Evolutionary conservation across 2,329 filamentous ascomycete species (phyloP), one percentile per base, ranked within the genome.

Genomic region (Beauveria sp.): DNA sequence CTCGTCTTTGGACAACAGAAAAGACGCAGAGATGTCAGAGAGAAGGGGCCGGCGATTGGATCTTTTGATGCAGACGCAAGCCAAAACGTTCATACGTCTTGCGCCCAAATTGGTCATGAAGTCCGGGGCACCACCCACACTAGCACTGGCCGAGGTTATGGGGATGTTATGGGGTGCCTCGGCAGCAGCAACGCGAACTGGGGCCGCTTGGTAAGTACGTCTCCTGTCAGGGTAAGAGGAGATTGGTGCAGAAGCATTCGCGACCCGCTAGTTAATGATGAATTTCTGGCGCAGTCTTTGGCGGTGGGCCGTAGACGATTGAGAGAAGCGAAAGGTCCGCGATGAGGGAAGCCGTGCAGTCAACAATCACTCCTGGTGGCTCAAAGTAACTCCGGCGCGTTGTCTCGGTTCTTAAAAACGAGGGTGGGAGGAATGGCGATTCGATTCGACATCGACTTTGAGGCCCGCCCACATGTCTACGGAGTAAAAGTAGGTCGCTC

Each of bases 111-210:
- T 47, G 49, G 58, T 52, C 49, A 54, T 54, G 24, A 54, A 47
- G 58, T 60, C 58, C 58, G 58, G 58, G 58, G 58, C 28, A 45
- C 57, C 20, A 46, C 49, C 40, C 57, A 26, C 50, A 54, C 49
- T 47, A 51, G 50, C 58, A 47, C 58, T 54, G 58, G 50, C 58
- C 58, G 58, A 60, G 58, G 58, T 58, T 46, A 58, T 42, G 54
- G 54, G 54, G 54, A 58, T 34, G 55, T 26, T 43, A 55, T 30
- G 57, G 57, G 57, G 57, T 52, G 57, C 57, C 57, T 51, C 47
- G 57, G 57, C 47, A 59, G 57, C 54, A 57, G 47, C 30, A 46
- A 14, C n/a, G 26, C 47, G 47, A 9, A 52, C 46, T 51, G 46
- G 46, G 46, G 46, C 20, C 30, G 34, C 55, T 58, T 45, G 42